Evolutionary conservation across 768 basidiomycete genomes (phyloP).

Genomic region (Naganishia vaughanmartiniae): DNA sequence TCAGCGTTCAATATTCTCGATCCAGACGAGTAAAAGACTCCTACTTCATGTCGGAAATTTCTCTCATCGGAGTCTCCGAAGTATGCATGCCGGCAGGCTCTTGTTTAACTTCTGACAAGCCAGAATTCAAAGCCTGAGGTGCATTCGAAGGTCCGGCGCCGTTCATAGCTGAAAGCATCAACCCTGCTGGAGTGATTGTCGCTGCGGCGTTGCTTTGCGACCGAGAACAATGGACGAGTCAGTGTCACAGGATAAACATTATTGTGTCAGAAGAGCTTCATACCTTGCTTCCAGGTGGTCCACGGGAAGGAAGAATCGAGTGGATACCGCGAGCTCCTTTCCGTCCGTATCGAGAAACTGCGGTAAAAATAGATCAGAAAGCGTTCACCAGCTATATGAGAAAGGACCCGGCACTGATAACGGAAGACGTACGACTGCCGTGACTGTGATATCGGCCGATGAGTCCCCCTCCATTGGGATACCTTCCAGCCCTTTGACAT

Average conservation of each 20-base stretch:
- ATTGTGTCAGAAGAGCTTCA: neutral
- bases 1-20: neutral
- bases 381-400: too few species aligned
- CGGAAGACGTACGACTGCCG: slow-evolving; percentile 62
- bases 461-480: slow-evolving; percentile 73
- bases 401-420: too few species aligned
- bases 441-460: slow-evolving; percentile 69
- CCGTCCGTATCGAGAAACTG: slow-evolving; percentile 13
- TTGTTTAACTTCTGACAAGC: neutral
- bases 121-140: neutral
- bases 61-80: slow-evolving; percentile 11
- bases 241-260: neutral
- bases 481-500: slow-evolving; percentile 62
- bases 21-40: too few species aligned
- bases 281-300: slow-evolving; percentile 15
- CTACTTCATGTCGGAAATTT: neutral
- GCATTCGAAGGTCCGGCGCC: neutral
- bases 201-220: neutral
- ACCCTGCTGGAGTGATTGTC: slow-evolving; percentile 11
- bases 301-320: slow-evolving; percentile 9
- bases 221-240: neutral
- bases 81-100: neutral
- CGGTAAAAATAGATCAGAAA: neutral
- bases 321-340: slow-evolving; percentile 17
- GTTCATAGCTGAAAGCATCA: slow-evolving; percentile 20